A percentile compares a stretch with the other conserved stretches of the same genome.
phyloP scores from a whole-genome alignment of 2,329 filamentous ascomycete genomes.

The Raffaelea albimanens region DNA sequence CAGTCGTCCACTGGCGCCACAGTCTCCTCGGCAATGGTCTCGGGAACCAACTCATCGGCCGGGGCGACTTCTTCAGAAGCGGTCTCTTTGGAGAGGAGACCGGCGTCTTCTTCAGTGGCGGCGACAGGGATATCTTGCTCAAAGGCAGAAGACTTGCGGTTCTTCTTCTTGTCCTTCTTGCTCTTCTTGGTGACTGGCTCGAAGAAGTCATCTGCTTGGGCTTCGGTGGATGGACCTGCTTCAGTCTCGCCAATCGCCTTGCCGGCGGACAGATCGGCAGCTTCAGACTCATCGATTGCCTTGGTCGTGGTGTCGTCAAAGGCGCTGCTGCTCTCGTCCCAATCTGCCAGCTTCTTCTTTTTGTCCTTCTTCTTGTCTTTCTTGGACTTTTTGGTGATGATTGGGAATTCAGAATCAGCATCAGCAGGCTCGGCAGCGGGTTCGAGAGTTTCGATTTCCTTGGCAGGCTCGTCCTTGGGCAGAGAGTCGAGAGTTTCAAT shows the following conservation, averaged over 20 bases:
- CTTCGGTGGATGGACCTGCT: neutral
- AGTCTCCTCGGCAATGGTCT: conserved; percentile 1
- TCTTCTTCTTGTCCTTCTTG: conserved; percentile 3
- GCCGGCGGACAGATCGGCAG: too few species aligned
- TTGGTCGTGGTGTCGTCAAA: neutral
- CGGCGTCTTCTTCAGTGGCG: neutral
- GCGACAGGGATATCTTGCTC: neutral
- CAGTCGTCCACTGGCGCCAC: neutral
- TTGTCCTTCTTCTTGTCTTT: conserved; percentile 18
- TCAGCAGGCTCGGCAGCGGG: neutral
- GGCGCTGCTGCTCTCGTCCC: neutral
- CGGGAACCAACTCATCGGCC: neutral
- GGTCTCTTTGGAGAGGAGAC: too few species aligned
- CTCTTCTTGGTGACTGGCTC: neutral
- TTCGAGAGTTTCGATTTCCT: too few species aligned
- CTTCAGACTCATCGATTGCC: neutral
- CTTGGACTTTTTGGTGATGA: conserved; percentile 26
- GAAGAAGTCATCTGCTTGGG: neutral
- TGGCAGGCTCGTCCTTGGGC: too few species aligned
- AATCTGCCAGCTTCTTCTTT: neutral
- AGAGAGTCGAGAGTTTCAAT: too few species aligned
- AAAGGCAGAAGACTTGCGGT: conserved; percentile 1
- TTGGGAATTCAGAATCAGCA: neutral
- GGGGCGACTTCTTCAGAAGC: too few species aligned
- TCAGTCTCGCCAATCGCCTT: too few species aligned